Base-by-base conservation (phyloP, 2,329 filamentous ascomycete genomes). In the Byssoonygena ceratinophila region DNA sequence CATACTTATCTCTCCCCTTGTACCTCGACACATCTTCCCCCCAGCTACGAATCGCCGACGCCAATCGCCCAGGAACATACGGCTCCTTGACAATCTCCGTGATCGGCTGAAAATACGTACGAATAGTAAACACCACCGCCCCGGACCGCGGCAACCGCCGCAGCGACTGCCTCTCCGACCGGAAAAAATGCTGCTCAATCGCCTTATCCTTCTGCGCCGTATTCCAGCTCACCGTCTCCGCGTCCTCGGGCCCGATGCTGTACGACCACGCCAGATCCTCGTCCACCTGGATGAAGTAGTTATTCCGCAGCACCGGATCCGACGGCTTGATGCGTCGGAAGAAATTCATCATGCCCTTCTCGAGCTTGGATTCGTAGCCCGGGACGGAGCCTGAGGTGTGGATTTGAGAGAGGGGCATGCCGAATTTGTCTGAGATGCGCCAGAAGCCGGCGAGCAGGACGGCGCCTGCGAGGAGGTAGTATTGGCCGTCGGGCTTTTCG, bases 241-340 rank as follows among this genome's bases (percentile, higher is more conserved):
- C 68, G 63, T 94, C 85, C 66, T 94, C 88, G 14, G 70, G 60
- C 0, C 87, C 87, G 59, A 94, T 90, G 60, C 81, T 86, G 61
- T 75, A 71, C 54, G 82, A 86, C 87, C 87, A 94, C 0, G 84
- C 74, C 1, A 94, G 72, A 4, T 76, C 69, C 53, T 89, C 85
- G 62, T 94, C 87, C 1, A 92, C 86, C 68, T 94, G 87, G 57
- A 94, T 78, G 71, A 94, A 94, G 68, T 92, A 94, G 64, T 92
- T 91, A 64, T 90, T 87, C 54, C 87, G 75, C 18, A 81, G 60
- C 22, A 85, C 78, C 0, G 81, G 76, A 41, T 80, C 79, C 39
- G 87, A 81, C 1, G 84, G 83, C 61, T 78, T 76, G 0, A 92
- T 66, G 0, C 87, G 73, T 0, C 79, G 74, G 71, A 94, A 92